Evolutionary conservation across 768 basidiomycete species (phyloP), one percentile per base, ranked within the genome.

Genomic region (Omphalotus guepiniiformis): DNA sequence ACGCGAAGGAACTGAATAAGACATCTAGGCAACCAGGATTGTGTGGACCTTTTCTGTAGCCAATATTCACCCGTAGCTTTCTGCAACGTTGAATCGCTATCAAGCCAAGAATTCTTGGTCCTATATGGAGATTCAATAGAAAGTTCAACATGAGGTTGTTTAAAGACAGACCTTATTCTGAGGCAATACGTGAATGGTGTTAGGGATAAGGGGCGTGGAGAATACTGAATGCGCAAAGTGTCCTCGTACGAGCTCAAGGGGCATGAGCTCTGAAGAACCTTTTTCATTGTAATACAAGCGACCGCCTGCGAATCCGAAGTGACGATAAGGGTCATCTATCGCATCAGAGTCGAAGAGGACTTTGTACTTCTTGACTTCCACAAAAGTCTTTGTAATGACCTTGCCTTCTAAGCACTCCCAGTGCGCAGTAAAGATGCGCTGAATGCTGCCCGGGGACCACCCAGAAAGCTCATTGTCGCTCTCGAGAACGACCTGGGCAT

Each of bases 271-370:
- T 11, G 15, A 8, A 9, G 19, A 3, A 6, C 37, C 28, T 3
- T 42, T 13, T 16, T 39, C 8, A 9, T 37, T 37, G 30, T 58
- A 55, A 36, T 56, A 50, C 3, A 60, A 18, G 7, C 47, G 45
- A 26, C 58, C 51, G 4, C 53, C 53, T 8, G 41, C 42, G 4
- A 47, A 37, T 3, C 48, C 48, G 30, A 48, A 49, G 2, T 15
- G 7, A 34, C 49, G 43, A 38, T 50, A 60, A 9, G 9, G 25
- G 51, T 54, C 49, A 21, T 22, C 27, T 19, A 15, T 9, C 8
- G 35, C 29, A 49, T 48, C 23, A 23, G 45, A 41, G 32, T 7
- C 37, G 26, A n/a, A 15, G 7, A 41, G 16, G n/a, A 12, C 19
- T 18, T 44, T 34, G 30, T 48, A 49, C 22, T 5, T 18, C 6